Evolutionary conservation across 108 stramenopile species (phyloP).

Genomic region (Nitzschia sp.): DNA sequence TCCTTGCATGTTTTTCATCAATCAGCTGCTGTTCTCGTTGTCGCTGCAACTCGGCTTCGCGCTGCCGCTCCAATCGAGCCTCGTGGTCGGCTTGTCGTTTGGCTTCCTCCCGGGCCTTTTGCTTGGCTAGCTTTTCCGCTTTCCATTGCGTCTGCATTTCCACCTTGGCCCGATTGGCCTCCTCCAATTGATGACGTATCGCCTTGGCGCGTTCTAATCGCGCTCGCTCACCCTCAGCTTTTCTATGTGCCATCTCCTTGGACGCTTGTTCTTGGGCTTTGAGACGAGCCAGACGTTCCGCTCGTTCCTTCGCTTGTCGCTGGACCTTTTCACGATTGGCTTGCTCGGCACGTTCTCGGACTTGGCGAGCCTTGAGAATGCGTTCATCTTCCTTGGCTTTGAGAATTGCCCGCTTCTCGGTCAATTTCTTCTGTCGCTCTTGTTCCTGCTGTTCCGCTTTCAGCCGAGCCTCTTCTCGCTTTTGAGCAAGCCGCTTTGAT

Average conservation of each 20-base stretch:
- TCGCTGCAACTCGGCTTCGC: not conserved
- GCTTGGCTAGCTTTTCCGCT: not conserved
- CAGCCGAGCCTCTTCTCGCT: not conserved
- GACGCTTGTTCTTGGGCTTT: not conserved
- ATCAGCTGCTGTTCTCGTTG: not conserved
- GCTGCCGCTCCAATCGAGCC: not conserved
- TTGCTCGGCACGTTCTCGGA: not conserved
- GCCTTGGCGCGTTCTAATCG: not conserved
- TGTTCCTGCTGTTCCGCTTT: not conserved
- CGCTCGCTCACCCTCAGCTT: not conserved
- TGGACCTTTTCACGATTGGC: not conserved
- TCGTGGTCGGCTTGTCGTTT: not conserved
- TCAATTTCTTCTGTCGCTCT: not conserved
- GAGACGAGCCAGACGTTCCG: not conserved
- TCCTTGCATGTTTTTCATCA: not conserved
- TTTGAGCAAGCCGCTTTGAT: not conserved
- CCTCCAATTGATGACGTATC: not conserved
- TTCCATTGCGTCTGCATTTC: slow-evolving; percentile 6
- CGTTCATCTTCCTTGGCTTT: not conserved
- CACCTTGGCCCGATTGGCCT: not conserved
- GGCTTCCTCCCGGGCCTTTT: not conserved
- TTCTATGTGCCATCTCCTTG: not conserved
- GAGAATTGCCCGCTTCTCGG: not conserved
- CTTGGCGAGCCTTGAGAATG: not conserved
- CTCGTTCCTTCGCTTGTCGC: not conserved